These are phyloP conservation scores for Nakaseomyces glabratus DNA, from an alignment of 1,139 yeast genomes.

Conservation along the genomic window DNA sequence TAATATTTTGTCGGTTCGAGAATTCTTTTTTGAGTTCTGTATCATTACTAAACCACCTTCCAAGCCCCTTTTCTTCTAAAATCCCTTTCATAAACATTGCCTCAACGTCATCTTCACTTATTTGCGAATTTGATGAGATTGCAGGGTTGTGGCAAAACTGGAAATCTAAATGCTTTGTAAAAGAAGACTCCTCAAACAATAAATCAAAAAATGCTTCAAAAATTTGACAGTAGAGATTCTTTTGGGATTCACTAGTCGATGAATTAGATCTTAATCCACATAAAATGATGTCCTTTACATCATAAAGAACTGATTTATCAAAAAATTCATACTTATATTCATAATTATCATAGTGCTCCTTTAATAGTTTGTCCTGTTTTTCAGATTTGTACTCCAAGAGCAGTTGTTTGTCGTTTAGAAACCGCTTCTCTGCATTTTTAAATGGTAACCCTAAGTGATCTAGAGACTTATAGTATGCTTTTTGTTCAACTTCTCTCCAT, in stretches of 20 bases:
- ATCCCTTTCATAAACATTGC: too few relatives aligned
- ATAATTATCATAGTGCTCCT: constrained; percentile 70
- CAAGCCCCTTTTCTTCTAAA: background rate
- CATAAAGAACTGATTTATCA: constrained; percentile 63
- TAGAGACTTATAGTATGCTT: constrained; percentile 79
- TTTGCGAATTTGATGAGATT: constrained; percentile 1
- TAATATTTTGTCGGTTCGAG: constrained; percentile 44
- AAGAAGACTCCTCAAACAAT: background rate
- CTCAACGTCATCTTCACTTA: background rate
- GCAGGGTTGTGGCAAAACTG: background rate
- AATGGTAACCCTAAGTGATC: constrained; percentile 90
- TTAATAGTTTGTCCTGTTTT: constrained; percentile 72
- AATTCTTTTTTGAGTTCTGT: constrained; percentile 46
- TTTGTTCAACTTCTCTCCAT: constrained; percentile 95
- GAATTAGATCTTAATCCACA: constrained; percentile 55
- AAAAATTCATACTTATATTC: constrained; percentile 60
- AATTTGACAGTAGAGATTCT: constrained; percentile 27
- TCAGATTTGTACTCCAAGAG: constrained; percentile 84
- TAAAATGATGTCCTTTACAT: constrained; percentile 64
- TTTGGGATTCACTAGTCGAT: constrained; percentile 71
- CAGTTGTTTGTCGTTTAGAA: constrained; percentile 75
- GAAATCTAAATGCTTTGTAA: background rate
- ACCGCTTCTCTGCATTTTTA: constrained; percentile 87
- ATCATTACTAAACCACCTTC: background rate
- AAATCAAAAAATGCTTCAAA: background rate